phyloP scores from a whole-genome alignment of 305 asterid genomes.

The Solanum hybrid region DNA sequence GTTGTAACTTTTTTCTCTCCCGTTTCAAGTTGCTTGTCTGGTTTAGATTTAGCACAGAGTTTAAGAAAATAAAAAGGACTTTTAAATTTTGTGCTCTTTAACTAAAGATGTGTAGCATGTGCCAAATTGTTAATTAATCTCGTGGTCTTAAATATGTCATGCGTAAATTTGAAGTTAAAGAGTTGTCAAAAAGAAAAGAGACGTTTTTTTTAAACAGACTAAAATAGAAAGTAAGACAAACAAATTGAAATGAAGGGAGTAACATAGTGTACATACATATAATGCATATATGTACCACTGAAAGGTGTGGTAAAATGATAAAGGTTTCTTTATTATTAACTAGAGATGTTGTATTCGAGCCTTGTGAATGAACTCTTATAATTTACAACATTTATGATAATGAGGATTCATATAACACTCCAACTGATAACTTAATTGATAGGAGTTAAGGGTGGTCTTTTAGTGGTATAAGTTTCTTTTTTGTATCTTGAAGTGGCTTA shows the following conservation, averaged over 20 bases:
- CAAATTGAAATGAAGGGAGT: too few species aligned
- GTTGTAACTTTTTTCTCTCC: slow-evolving; percentile 4
- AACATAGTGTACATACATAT: background rate
- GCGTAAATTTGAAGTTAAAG: background rate
- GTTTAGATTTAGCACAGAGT: background rate
- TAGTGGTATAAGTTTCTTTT: background rate
- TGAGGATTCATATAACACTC: background rate
- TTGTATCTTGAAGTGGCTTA: background rate
- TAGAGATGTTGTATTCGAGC: background rate
- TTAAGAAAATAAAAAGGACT: too few species aligned
- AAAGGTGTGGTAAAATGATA: background rate
- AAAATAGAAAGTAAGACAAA: background rate
- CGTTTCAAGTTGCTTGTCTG: background rate
- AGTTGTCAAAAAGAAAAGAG: background rate
- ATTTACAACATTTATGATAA: background rate
- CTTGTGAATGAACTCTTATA: background rate
- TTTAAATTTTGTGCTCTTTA: background rate
- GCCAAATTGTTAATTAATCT: background rate
- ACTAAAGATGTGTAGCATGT: background rate
- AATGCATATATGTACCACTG: background rate
- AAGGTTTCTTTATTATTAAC: background rate
- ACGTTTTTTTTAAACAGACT: too few species aligned
- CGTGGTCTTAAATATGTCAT: background rate
- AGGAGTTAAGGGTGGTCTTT: background rate
- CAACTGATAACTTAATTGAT: background rate